Evolutionary conservation across 106 monocot species (phyloP), one percentile per base, ranked within the genome.

Genomic region (Allium cepa): DNA sequence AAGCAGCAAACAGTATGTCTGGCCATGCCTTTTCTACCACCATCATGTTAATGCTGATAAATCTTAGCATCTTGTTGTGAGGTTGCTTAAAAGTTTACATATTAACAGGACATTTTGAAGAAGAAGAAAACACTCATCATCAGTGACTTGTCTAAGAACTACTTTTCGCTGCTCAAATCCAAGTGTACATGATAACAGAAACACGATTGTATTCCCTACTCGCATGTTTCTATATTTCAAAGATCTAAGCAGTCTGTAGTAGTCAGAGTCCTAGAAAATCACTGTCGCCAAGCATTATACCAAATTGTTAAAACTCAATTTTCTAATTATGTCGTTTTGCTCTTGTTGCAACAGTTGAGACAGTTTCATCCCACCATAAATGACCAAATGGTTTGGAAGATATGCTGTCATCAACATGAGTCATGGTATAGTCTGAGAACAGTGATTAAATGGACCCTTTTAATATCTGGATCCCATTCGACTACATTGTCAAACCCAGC

Each of bases 251-350:
- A 96, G 76, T 47, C 74, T 78, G 50, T 96, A 96, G 56, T 76
- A 80, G 58, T 96, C 95, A 0, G 95, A 91, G 68, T 22, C 22
- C 22, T 36, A 36, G 36, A 36, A 36, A 96, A 97, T 0, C 91
- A 88, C 69, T 97, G 92, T 7, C 92, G 50, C 71, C 92, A 84
- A 16, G 97, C 97, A 79, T 97, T 97, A 58, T 97, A 92, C 50
- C 97, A 57, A 53, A 97, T 71, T 0, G 87, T 76, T 0, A 97
- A 68, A 1, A 97, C 92, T 10, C 92, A 58, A 62, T 92, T 78
- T 78, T 97, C 59, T 77, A 77, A 17, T 81, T 77, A 55, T 81
- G 81, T 1, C 76, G 81, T 49, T 83, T 79, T n/a, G 84, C 81
- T 8, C 88, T 68, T 7, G 84, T 88, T 4, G 84, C 88, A 50